Evolutionary conservation across 805 yeast species (phyloP).

Genomic region (Saturnispora mendoncae): DNA sequence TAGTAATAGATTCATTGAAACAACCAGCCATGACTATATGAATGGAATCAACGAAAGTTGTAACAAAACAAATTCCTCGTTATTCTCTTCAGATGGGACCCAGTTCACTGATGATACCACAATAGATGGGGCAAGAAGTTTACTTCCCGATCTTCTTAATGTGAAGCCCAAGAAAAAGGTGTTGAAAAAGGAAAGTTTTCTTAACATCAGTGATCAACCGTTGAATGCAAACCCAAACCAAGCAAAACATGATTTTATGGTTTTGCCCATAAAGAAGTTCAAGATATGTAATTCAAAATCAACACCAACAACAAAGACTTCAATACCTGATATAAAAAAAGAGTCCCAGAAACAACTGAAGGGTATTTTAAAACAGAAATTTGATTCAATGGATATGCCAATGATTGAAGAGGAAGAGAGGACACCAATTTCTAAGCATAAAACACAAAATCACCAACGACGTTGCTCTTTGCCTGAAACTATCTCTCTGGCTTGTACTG

Average conservation of each 20-base stretch:
- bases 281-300: constrained; percentile 8
- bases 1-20: constrained; percentile 19
- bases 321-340: constrained; percentile 7
- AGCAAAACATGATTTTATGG: neutral
- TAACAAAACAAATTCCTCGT: constrained; percentile 2
- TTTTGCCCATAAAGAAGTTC: constrained; percentile 8
- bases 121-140: neutral
- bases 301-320: constrained; percentile 8
- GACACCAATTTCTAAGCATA: neutral
- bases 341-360: neutral
- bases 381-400: constrained; percentile 10
- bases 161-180: constrained; percentile 13
- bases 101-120: constrained; percentile 10
- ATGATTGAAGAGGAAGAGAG: constrained; percentile 11
- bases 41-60: neutral
- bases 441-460: constrained; percentile 13
- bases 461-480: constrained; percentile 22
- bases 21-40: constrained; percentile 13
- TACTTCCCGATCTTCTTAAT: neutral
- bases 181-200: constrained; percentile 26
- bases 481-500: constrained; percentile 15
- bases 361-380: neutral
- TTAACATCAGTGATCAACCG: constrained; percentile 14
- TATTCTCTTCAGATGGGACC: constrained; percentile 10
- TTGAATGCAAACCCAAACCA: constrained; percentile 1